These are phyloP conservation scores for Picea abies DNA, from an alignment of 83 land plant genomes.

Conservation along the genomic window DNA sequence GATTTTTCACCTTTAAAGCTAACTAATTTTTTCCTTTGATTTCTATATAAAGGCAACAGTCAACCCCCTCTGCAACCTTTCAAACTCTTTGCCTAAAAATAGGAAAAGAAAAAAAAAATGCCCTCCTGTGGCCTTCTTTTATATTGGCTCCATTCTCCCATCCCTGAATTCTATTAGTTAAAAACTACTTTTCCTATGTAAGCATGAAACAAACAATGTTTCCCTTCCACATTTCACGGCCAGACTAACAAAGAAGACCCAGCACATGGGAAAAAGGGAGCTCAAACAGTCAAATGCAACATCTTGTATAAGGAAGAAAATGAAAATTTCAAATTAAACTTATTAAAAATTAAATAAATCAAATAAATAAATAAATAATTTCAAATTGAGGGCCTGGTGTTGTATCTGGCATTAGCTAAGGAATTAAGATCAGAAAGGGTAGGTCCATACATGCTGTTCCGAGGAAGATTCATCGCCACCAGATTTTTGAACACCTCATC, in stretches of 20 bases:
- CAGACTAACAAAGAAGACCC: background rate
- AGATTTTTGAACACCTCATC: constrained; percentile 98
- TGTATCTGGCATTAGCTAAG: background rate
- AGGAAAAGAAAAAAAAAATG: background rate
- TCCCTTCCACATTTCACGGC: background rate
- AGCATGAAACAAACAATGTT: background rate
- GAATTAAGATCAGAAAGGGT: background rate
- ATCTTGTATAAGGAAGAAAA: constrained; percentile 2
- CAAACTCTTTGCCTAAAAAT: background rate
- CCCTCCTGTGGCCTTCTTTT: background rate
- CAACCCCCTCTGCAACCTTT: background rate
- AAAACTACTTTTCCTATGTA: background rate
- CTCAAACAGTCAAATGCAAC: background rate
- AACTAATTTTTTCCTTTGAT: too few species aligned
- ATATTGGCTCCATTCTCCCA: background rate
- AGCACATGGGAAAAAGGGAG: background rate
- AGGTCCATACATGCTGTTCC: constrained; percentile 88
- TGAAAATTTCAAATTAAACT: too few species aligned
- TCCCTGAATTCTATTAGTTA: background rate
- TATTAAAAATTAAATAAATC: constrained; percentile 9
- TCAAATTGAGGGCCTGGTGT: too few species aligned
- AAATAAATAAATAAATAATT: constrained; percentile 8
- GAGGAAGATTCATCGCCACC: constrained; percentile 93
- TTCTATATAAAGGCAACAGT: too few species aligned
- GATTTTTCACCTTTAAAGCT: too few species aligned